A percentile compares a stretch with the other conserved stretches of the same genome.
Evolutionary conservation across 495 filamentous ascomycete species (phyloP).

Genomic region (Lasiosphaeria hispida): DNA sequence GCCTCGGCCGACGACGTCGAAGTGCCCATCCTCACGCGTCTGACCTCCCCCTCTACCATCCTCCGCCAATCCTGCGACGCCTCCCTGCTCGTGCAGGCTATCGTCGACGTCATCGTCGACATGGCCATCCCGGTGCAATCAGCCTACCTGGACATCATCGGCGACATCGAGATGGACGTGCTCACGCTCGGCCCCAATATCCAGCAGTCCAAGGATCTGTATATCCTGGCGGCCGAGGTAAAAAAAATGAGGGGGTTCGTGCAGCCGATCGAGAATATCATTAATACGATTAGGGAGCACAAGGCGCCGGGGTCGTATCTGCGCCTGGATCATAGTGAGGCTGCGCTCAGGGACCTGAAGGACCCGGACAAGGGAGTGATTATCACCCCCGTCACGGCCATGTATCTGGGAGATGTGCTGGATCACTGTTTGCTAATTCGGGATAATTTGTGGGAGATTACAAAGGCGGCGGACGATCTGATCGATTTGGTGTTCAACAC

Average conservation of each 20-base stretch:
- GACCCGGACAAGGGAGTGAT: conserved; percentile 2
- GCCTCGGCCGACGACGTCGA: conserved; percentile 8
- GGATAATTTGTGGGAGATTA: conserved; percentile 2
- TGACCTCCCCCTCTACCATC: conserved; percentile 7
- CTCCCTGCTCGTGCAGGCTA: conserved; percentile 5
- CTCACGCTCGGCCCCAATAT: conserved; percentile 5
- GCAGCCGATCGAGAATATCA: conserved; percentile 5
- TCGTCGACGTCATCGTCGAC: conserved; percentile 8
- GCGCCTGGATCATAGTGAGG: background rate
- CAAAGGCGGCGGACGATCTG: conserved; percentile 6
- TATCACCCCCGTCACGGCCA: conserved; percentile 4
- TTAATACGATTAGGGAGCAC: conserved; percentile 5
- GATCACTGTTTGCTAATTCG: conserved; percentile 5
- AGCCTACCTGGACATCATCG: conserved; percentile 2
- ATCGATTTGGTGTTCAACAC: conserved; percentile 8
- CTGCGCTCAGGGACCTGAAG: background rate
- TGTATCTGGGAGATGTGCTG: conserved; percentile 3
- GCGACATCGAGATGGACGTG: conserved; percentile 10
- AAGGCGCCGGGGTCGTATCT: background rate
- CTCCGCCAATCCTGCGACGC: conserved; percentile 6
- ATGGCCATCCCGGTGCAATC: conserved; percentile 10
- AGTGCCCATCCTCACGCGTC: conserved; percentile 5
- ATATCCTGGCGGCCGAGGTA: conserved; percentile 8
- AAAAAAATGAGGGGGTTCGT: conserved; percentile 2
- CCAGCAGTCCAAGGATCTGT: conserved; percentile 10